Base-by-base conservation (phyloP, 1,284 basidiomycete species). In the Leccinum griseonigrum region DNA sequence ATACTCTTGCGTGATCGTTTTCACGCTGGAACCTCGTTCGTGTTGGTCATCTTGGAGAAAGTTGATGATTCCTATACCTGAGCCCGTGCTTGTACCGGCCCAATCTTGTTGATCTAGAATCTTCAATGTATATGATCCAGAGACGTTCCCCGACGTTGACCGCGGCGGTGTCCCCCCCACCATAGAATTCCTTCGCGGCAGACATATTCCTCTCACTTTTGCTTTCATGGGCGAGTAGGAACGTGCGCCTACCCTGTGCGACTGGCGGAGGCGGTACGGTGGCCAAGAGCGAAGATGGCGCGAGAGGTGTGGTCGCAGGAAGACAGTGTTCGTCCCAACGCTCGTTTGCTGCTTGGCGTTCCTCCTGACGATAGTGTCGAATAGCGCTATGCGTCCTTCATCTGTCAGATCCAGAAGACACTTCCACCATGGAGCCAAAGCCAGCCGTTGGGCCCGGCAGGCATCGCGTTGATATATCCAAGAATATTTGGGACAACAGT, bases 401-500 rank as follows among this genome's bases (percentile, higher is more conserved):
- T 34, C 69, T 90, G 59, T 81, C 78, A 0, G 81, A 83, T 50
- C 78, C 79, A 8, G 73, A 77, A 3, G 74, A 81, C n/a, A 64
- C 72, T 1, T 63, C 69, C 4, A 74, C 72, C 55, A 63, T 71
- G 0, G 84, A 86, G 14, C 82, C 85, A 67, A 87, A 83, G 69
- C 79, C 76, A 6, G 75, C 77, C 6, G 71, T 82, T 14, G 87
- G 85, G n/a, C 75, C 74, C 48, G 86, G 85, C 7, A 86, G 86
- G 0, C 80, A 83, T 72, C 79, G 83, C 51, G 80, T 90, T 28
- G 88, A 91, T 61, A 79, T 81, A 3, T 87, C 87, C 7, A 82
- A 84, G 57, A 91, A 92, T 67, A 76, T 88, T 36, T 91, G 90
- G 88, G 84, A 85, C n/a, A 84, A 85, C 1, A 88, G 84, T 63